phyloP scores from a whole-genome alignment of 129 eudicot genomes.

The Kitagawia praeruptora region DNA sequence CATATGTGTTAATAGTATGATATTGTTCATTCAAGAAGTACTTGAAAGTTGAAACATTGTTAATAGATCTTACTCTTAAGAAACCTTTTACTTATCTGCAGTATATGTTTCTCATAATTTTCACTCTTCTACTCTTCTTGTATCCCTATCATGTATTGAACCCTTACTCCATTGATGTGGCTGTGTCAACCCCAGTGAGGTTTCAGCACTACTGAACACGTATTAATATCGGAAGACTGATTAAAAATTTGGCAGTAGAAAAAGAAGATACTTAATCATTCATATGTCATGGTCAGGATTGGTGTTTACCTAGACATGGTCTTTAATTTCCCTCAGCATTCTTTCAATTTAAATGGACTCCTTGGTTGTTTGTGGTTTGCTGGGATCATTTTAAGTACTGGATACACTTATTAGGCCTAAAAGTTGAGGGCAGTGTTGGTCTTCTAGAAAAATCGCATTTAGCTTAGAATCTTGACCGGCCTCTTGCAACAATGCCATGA shows the following conservation, averaged over 20 bases:
- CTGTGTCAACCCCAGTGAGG: background rate
- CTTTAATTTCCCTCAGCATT: background rate
- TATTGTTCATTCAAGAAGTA: background rate
- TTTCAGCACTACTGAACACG: background rate
- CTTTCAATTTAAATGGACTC: background rate
- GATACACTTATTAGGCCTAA: background rate
- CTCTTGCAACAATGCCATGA: background rate
- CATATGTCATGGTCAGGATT: background rate
- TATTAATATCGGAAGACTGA: background rate
- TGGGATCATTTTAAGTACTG: background rate
- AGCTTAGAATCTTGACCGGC: background rate
- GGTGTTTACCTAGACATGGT: background rate
- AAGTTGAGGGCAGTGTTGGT: background rate
- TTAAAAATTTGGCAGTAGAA: background rate
- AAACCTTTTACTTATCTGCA: background rate
- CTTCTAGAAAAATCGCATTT: background rate
- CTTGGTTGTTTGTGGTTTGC: background rate
- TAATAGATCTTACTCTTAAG: background rate
- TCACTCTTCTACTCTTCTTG: background rate
- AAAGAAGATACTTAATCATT: background rate
- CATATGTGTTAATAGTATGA: background rate
- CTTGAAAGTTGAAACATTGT: background rate
- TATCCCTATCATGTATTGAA: background rate
- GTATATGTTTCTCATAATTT: background rate
- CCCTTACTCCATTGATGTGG: background rate